phyloP scores from a whole-genome alignment of 2,329 filamentous ascomycete genomes.

The Aspergillus unguis region DNA sequence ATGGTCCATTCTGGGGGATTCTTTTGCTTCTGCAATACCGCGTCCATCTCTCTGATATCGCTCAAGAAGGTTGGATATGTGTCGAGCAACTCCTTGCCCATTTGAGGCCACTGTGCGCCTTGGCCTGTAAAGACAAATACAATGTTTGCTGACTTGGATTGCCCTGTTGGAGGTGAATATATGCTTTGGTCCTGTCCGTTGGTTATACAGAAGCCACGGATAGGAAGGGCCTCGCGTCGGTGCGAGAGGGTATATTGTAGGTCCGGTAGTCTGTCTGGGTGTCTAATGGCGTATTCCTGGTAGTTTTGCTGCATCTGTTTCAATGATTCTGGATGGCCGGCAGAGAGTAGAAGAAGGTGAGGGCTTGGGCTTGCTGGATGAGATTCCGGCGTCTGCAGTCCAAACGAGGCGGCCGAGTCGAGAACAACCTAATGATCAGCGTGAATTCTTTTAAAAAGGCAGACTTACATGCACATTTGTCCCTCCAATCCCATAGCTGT shows the following conservation, averaged over 20 bases:
- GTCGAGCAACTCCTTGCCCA: conserved; percentile 14
- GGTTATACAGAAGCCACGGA: conserved; percentile 1
- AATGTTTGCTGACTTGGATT: background rate
- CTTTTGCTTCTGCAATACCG: background rate
- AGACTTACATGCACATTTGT: conserved; percentile 13
- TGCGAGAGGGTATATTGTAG: conserved; percentile 12
- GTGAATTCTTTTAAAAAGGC: background rate
- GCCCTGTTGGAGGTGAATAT: background rate
- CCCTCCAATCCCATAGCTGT: conserved; percentile 26
- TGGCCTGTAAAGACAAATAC: conserved; percentile 22
- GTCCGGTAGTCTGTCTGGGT: background rate
- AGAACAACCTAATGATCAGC: background rate
- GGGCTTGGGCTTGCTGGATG: background rate
- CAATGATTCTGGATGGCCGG: background rate
- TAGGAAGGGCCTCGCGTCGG: conserved; percentile 8
- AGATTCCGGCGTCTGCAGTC: background rate
- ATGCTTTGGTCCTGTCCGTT: background rate
- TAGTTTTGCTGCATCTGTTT: background rate
- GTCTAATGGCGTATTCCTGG: background rate
- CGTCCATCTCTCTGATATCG: conserved; percentile 4
- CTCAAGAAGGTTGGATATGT: background rate
- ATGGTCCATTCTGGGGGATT: background rate
- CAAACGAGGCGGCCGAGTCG: background rate
- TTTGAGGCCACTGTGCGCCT: conserved; percentile 22
- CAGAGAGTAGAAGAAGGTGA: conserved; percentile 7